Base-by-base conservation (phyloP, 2,329 filamentous ascomycete species). In the Dothistroma pini region DNA sequence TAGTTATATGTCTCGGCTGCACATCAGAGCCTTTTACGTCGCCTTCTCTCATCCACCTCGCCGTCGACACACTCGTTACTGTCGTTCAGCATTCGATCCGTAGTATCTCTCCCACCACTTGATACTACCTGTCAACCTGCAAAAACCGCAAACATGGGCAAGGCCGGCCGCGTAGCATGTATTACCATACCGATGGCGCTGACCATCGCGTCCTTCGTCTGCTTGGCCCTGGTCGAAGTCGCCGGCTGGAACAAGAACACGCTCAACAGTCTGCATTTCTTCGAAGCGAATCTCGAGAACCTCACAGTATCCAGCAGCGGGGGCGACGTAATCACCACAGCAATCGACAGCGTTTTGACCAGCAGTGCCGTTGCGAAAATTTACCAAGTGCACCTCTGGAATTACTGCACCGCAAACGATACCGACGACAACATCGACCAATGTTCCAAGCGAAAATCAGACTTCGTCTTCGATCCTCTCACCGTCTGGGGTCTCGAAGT, bases 141-240 rank as follows among this genome's bases (percentile, higher is more conserved):
- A 32, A 54, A 48, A 32, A 60, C 57, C 59, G 56, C 62, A 56
- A 80, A 64, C 35, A 90, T 89, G 87, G 86, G 86, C 65, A 87
- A 88, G 78, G 82, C 84, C 72, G 93, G 91, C 69, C 86, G 93
- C 73, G 86, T 93, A 71, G 80, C 90, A 75, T 97, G 92, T 79
- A 95, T 97, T 78, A 85, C 90, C 77, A 81, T 92, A 80, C 93
- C 93, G 63, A 92, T 96, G 78, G 81, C 85, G 66, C 84, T 96
- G 72, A 93, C 91, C 21, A 78, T 95, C 70, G 89, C 84, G 65
- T 88, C 89, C 61, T 81, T 97, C 70, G 79, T 95, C 70, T 89
- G 89, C 69, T 75, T 87, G 58, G 70, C 84, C 53, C 72, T 88
- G 44, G 80, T 88, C 56, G 81, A 84, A 64, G 67, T 86, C 55